phyloP scores from a whole-genome alignment of 176 grass and related monocot genomes.

The Aegilops tauschii region DNA sequence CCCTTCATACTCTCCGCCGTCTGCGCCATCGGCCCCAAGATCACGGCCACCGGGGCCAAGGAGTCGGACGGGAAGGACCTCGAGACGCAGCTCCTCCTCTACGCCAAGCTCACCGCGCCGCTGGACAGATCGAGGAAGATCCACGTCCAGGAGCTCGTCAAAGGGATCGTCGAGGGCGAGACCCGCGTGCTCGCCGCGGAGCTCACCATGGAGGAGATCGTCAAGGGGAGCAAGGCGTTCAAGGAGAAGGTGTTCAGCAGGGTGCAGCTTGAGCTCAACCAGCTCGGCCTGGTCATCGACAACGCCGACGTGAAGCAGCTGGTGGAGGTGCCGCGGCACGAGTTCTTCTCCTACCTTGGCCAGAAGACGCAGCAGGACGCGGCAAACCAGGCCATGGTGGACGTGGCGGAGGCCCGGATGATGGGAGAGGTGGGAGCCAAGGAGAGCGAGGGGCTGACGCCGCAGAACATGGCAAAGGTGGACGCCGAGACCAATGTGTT shows the following conservation, averaged over 20 bases:
- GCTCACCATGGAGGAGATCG: conserved; percentile 92
- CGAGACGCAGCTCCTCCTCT: background rate
- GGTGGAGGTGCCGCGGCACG: background rate
- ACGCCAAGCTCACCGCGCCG: conserved; percentile 2
- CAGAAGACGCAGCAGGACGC: conserved; percentile 9
- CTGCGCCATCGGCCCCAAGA: conserved; percentile 76
- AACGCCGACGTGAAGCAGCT: background rate
- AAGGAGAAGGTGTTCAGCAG: conserved; percentile 23
- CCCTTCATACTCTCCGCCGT: conserved; percentile 82
- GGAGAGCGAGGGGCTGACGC: conserved; percentile 36
- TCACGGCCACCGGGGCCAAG: background rate
- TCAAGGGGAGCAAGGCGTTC: conserved; percentile 57
- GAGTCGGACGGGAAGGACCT: background rate
- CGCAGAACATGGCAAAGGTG: conserved; percentile 57
- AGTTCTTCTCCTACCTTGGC: background rate
- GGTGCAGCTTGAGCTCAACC: conserved; percentile 67
- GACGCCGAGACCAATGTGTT: conserved; percentile 63
- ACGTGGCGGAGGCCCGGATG: conserved; percentile 51
- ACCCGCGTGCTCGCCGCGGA: conserved; percentile 73
- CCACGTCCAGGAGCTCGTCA: conserved; percentile 72
- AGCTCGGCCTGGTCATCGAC: background rate
- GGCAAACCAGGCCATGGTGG: background rate
- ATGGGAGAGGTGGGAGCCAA: conserved; percentile 60
- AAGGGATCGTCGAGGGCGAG: conserved; percentile 81
- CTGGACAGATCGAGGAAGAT: background rate